A percentile compares a stretch with the other conserved stretches of the same genome.
Evolutionary conservation across 306 rosid genomes (phyloP).

Genomic region (Lathyrus aphaca): DNA sequence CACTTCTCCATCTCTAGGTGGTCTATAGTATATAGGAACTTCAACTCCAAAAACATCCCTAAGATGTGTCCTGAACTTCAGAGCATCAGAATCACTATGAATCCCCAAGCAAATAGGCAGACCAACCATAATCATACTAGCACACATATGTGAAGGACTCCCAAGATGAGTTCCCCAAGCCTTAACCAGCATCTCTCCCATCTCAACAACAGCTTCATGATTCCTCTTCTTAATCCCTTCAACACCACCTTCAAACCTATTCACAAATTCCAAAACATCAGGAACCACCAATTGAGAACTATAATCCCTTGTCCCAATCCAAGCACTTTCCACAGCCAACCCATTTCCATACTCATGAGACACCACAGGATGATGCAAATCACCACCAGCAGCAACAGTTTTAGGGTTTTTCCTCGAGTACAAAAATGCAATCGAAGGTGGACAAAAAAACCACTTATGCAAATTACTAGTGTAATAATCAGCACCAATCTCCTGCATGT

Average conservation of each 20-base stretch:
- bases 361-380: constrained; percentile 93
- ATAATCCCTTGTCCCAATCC: constrained; percentile 98
- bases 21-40: constrained; percentile 75
- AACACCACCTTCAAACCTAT: constrained; percentile 85
- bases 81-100: constrained; percentile 64
- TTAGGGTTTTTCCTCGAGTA: constrained; percentile 54
- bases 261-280: constrained; percentile 65
- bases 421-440: constrained; percentile 86
- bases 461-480: constrained; percentile 94
- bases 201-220: constrained; percentile 79
- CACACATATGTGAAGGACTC: constrained; percentile 79
- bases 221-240: constrained; percentile 92
- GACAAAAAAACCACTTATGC: constrained; percentile 98
- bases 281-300: constrained; percentile 93
- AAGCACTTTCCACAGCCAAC: constrained; percentile 88
- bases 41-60: constrained; percentile 81
- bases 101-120: constrained; percentile 78
- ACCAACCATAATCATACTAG: constrained; percentile 93
- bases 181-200: constrained; percentile 79
- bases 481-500: constrained; percentile 91
- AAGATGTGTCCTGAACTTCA: constrained; percentile 65
- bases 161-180: constrained; percentile 93
- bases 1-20: constrained; percentile 63
- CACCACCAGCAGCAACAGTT: constrained; percentile 28
- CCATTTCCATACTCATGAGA: constrained; percentile 98